A percentile compares a stretch with the other conserved stretches of the same genome.
Evolutionary conservation across 139 green algal species (phyloP).

Genomic region (Chlorella sp.): DNA sequence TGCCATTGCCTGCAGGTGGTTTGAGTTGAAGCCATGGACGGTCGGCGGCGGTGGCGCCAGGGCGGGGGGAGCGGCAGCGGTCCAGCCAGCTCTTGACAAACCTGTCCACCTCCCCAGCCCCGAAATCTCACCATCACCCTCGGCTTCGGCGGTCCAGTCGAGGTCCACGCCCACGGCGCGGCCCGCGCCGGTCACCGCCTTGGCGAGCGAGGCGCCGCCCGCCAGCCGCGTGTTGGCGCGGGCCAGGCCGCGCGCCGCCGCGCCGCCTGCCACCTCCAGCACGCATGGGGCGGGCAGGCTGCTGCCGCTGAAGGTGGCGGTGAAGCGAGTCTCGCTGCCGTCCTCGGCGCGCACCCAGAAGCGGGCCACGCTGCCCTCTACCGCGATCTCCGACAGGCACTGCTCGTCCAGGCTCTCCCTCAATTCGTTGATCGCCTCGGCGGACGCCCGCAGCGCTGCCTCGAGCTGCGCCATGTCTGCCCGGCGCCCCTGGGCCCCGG

Average conservation of each 20-base stretch:
- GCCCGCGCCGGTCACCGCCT: conserved; percentile 22
- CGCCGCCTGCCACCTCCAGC: not conserved
- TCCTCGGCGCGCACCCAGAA: conserved; percentile 16
- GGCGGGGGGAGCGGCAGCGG: too few species aligned
- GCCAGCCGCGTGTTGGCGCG: conserved; percentile 32
- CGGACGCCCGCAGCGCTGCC: not conserved
- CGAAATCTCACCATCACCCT: not conserved
- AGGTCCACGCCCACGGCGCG: conserved; percentile 22
- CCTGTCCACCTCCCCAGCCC: not conserved
- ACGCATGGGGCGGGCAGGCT: not conserved
- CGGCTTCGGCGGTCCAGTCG: conserved; percentile 24
- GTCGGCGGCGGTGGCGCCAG: not conserved
- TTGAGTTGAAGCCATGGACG: too few species aligned
- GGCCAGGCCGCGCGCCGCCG: not conserved
- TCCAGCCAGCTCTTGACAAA: not conserved
- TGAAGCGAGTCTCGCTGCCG: not conserved
- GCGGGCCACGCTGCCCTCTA: not conserved
- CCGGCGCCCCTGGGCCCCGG: too few species aligned
- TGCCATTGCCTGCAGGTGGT: not conserved
- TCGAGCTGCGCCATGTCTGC: not conserved
- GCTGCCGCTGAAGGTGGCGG: not conserved
- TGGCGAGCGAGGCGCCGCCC: not conserved
- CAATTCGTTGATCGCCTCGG: conserved; percentile 14
- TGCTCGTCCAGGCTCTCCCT: conserved; percentile 9
- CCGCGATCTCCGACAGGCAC: not conserved